phyloP scores from a whole-genome alignment of 1,284 basidiomycete genomes.

The Baeospora myosura region DNA sequence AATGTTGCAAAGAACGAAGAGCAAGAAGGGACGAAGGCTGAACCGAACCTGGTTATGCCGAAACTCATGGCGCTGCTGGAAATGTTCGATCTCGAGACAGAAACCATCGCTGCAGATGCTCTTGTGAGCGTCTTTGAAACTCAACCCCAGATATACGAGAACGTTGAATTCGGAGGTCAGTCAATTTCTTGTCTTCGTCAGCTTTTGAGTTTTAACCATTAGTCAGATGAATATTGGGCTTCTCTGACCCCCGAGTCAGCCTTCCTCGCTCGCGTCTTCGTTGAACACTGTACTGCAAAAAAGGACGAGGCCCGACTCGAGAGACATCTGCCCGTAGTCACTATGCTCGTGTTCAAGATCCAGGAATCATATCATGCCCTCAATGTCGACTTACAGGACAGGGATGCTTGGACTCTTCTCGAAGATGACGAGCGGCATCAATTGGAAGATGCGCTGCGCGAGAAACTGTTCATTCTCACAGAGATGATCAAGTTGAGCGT shows the following conservation, averaged over 20 bases:
- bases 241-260: conserved; percentile 75
- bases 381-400: conserved; percentile 42
- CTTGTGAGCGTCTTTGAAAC: conserved; percentile 36
- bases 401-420: conserved; percentile 33
- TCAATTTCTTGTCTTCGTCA: conserved; percentile 9
- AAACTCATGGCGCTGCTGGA: conserved; percentile 34
- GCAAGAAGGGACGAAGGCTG: conserved; percentile 33
- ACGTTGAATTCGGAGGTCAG: conserved; percentile 68
- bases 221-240: conserved; percentile 69
- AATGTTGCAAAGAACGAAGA: conserved; percentile 20
- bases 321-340: conserved; percentile 79
- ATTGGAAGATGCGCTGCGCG: conserved; percentile 51
- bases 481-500: conserved; percentile 81
- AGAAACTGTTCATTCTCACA: conserved; percentile 69
- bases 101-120: conserved; percentile 39
- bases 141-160: conserved; percentile 39
- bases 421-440: conserved; percentile 39
- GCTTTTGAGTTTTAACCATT: neutral
- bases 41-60: conserved; percentile 41
- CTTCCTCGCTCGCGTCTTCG: conserved; percentile 80
- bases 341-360: conserved; percentile 80
- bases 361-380: conserved; percentile 76
- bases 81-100: conserved; percentile 41
- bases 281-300: conserved; percentile 67
- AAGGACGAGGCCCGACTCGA: conserved; percentile 71